Percentiles rank a stretch among this genome's conserved stretches.
Conservation (phyloP, 1,139 yeast genomes). For the Hemisphaericaspora subhashii region DNA sequence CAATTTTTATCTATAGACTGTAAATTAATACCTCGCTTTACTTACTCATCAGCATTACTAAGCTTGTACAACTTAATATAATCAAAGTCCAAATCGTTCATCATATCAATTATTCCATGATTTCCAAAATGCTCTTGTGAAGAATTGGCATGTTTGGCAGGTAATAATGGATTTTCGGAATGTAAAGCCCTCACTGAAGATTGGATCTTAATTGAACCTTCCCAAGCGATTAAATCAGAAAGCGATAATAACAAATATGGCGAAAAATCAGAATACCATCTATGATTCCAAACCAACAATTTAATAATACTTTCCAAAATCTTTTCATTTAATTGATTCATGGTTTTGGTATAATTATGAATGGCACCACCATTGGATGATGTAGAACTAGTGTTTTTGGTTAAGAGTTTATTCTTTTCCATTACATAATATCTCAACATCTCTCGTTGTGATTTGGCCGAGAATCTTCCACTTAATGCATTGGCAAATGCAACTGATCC, state of each 20-base stretch:
- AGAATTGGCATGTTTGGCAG: slow-evolving; percentile 15
- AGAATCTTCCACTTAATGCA: slow-evolving; percentile 72
- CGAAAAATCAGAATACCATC: slow-evolving; percentile 94
- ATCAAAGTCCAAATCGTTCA: slow-evolving; percentile 49
- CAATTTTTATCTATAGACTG: not conserved
- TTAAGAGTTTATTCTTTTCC: slow-evolving; percentile 40
- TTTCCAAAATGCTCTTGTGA: slow-evolving; percentile 29
- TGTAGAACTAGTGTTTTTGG: slow-evolving; percentile 20
- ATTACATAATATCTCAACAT: slow-evolving; percentile 64
- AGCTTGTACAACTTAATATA: slow-evolving; percentile 50
- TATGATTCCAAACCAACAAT: slow-evolving; percentile 89
- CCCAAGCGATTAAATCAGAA: slow-evolving; percentile 64
- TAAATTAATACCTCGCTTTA: not conserved
- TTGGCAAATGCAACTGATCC: slow-evolving; percentile 84
- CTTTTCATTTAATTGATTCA: slow-evolving; percentile 54
- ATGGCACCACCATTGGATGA: too few species aligned
- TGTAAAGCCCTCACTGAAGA: slow-evolving; percentile 76
- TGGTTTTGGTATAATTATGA: slow-evolving; percentile 40
- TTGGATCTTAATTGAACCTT: slow-evolving; percentile 75
- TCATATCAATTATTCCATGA: slow-evolving; percentile 60
- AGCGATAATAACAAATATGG: slow-evolving; percentile 60
- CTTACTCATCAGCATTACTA: slow-evolving; percentile 43
- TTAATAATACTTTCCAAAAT: slow-evolving; percentile 73
- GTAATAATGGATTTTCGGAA: slow-evolving; percentile 39
- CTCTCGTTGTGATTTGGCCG: slow-evolving; percentile 78